Evolutionary conservation across 148 eudicot species (phyloP), one percentile per base, ranked within the genome.

Genomic region (Pouteria glomerata): DNA sequence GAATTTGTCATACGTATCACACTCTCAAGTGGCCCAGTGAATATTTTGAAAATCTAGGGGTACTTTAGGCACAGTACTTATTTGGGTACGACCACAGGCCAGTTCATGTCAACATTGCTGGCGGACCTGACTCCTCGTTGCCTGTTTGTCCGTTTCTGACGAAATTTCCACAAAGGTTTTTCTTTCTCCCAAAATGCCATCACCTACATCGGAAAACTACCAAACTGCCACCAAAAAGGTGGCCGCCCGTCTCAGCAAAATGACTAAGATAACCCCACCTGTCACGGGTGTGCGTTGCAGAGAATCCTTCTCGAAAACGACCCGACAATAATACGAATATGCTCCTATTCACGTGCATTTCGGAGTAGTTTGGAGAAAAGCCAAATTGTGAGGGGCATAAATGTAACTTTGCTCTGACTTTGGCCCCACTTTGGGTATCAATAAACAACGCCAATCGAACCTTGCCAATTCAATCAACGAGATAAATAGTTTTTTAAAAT

Each of bases 211-310:
- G 3, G 29, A 39, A 21, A 63, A 41, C 68, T 19, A 63, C 68
- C 13, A 63, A 24, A 63, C 0, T 39, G 50, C 33, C 50, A 39
- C 68, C 16, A 8, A 0, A 6, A 41, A 23, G 27, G 8, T 0
- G 6, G 51, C 68, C 68, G 33, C 66, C 45, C n/a, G 45, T 29
- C n/a, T 5, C 26, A 1, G 1, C 3, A 12, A 63, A 39, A 42
- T 63, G 50, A 63, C 68, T 33, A 42, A 63, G 23, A 63, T 23
- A 42, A 3, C 31, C 31, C 24, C 51, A 1, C 2, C 27, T 0
- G 50, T 63, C 68, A 63, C 68, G 50, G 68, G 68, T 42, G 68
- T 45, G n/a, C 50, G n/a, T 15, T 35, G 29, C 41, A 11, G 11
- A 4, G 66, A 62, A 37, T 62, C 66, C 26, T 35, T 4, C 30